Evolutionary conservation across 345 rosid genomes (phyloP), one percentile per base, ranked within the genome.

Genomic region (Lepidium africanum): DNA sequence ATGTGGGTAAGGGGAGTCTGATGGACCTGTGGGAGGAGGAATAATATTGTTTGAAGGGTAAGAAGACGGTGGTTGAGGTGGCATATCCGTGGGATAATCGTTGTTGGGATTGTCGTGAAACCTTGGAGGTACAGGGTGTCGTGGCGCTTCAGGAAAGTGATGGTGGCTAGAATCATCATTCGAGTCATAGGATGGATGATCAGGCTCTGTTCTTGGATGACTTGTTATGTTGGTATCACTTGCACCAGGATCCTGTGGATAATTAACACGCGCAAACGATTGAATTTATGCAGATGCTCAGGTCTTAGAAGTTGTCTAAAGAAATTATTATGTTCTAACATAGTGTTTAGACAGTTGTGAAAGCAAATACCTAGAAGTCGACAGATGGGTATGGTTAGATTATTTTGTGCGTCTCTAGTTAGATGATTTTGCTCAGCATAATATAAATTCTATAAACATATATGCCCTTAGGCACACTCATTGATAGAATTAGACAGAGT

Each of bases 201-300:
- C 80, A 63, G 81, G 55, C 37, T 78, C 88, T 59, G 79, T 67
- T 58, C 72, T 76, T 53, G 81, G 78, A 64, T 83, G 69, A 80
- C 77, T 79, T 36, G 71, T 64, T 67, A 25, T 60, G 61, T 78
- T 55, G 58, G 83, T 32, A 59, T 81, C 90, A 49, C 72, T 70
- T 13, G 80, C 53, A 59, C 82, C 79, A 30, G 69, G 62, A 77
- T 83, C 96, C 98, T 93, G 89, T 78, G 82, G 63, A 58, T 49
- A 69, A 76, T 25, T 32, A 15, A 17, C 15, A 65, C 3, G 21
- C 39, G 7, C 35, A 51, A 73, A 67, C 32, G 1, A 16, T 65
- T 59, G 50, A 14, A 40, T 35, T 65, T 37, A 56, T 39, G 59
- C 45, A 59, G 37, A 76, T 49, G 36, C 58, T 59, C 60, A 37